phyloP scores from a whole-genome alignment of 2,329 filamentous ascomycete genomes.

The Phyllosticta citriasiana region DNA sequence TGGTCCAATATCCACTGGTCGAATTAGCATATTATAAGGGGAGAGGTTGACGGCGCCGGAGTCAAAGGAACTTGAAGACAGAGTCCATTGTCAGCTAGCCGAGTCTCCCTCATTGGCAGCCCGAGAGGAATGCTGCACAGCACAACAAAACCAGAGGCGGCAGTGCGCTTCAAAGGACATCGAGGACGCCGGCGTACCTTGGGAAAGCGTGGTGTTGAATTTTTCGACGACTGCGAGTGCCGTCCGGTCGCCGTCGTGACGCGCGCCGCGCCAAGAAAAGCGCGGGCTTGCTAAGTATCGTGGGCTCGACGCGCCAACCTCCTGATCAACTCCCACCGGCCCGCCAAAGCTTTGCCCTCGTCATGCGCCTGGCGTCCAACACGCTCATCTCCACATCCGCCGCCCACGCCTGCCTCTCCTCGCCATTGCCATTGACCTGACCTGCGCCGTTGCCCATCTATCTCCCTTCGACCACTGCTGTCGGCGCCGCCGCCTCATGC shows the following conservation, averaged over 20 bases:
- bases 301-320: not conserved
- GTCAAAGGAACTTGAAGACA: not conserved
- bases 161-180: slow-evolving; percentile 2
- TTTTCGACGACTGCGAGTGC: not conserved
- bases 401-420: not conserved
- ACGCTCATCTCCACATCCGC: not conserved
- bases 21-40: not conserved
- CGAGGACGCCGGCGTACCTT: not conserved
- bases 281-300: not conserved
- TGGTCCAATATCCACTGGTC: not conserved
- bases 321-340: not conserved
- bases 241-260: not conserved
- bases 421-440: not conserved
- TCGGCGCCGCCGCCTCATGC: slow-evolving; percentile 52
- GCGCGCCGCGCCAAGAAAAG: slow-evolving; percentile 3
- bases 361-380: slow-evolving; percentile 7
- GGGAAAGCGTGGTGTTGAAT: not conserved
- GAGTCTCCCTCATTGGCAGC: slow-evolving; percentile 3
- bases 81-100: slow-evolving; percentile 3
- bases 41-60: not conserved
- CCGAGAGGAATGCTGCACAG: slow-evolving; percentile 5
- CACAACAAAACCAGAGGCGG: not conserved
- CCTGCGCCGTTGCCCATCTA: not conserved
- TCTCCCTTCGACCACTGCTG: not conserved
- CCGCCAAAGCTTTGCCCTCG: slow-evolving; percentile 7